Percentiles rank a stretch among this genome's conserved stretches.
Conservation (phyloP, 176 grass and related monocot species). For the Triticum turgidum region DNA sequence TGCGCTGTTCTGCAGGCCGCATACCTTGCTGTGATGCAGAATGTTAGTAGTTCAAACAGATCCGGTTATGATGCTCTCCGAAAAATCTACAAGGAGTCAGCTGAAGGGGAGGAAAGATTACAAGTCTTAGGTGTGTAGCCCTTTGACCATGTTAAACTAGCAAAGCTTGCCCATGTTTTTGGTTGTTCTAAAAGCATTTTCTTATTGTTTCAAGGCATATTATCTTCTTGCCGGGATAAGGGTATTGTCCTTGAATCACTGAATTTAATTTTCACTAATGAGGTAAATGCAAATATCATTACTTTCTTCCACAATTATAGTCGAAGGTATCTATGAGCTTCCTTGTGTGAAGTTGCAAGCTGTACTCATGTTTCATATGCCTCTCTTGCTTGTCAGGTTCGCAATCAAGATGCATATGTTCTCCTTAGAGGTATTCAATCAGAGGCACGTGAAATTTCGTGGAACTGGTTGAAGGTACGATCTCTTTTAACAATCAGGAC, state of each 20-base stretch:
- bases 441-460: slow-evolving; percentile 68
- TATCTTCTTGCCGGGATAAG: slow-evolving; percentile 61
- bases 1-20: slow-evolving; percentile 55
- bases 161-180: slow-evolving; percentile 29
- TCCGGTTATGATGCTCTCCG: slow-evolving; percentile 74
- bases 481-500: neutral
- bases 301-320: neutral
- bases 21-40: slow-evolving; percentile 84
- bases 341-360: neutral
- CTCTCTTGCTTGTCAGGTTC: slow-evolving; percentile 53
- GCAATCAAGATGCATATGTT: slow-evolving; percentile 63
- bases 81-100: slow-evolving; percentile 59
- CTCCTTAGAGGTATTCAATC: slow-evolving; percentile 40
- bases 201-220: slow-evolving; percentile 42
- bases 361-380: slow-evolving; percentile 16
- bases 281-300: slow-evolving; percentile 40
- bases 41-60: slow-evolving; percentile 58
- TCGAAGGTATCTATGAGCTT: slow-evolving; percentile 12
- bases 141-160: slow-evolving; percentile 24
- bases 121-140: slow-evolving; percentile 54
- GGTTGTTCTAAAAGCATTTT: slow-evolving; percentile 24
- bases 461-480: slow-evolving; percentile 83
- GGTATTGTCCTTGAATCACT: slow-evolving; percentile 69
- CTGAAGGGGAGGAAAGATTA: slow-evolving; percentile 62
- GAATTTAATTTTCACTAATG: slow-evolving; percentile 65